Percentiles rank a stretch among this genome's conserved stretches.
These are phyloP conservation scores for Cyclocybe cylindracea DNA, from an alignment of 768 basidiomycete species.

Conservation along the genomic window DNA sequence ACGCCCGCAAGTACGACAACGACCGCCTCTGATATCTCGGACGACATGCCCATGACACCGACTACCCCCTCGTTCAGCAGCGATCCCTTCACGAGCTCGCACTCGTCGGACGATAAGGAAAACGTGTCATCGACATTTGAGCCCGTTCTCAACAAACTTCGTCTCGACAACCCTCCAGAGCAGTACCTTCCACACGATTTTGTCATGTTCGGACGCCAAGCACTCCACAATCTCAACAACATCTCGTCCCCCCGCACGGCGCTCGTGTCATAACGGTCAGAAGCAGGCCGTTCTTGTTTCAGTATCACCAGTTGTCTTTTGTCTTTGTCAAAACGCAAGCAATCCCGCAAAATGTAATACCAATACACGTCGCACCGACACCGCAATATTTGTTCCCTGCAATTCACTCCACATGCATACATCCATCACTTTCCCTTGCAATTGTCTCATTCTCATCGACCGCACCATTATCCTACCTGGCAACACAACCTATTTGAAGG, in stretches of 20 bases:
- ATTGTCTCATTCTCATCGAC: conserved; percentile 49
- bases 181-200: conserved; percentile 83
- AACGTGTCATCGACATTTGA: conserved; percentile 73
- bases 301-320: conserved; percentile 39
- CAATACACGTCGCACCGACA: conserved; percentile 67
- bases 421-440: conserved; percentile 71
- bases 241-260: conserved; percentile 61
- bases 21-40: conserved; percentile 72
- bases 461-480: conserved; percentile 48
- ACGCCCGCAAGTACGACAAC: conserved; percentile 80
- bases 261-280: conserved; percentile 56
- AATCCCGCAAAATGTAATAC: conserved; percentile 81
- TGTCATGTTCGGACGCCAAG: conserved; percentile 75
- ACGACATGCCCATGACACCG: conserved; percentile 84
- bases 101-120: conserved; percentile 78
- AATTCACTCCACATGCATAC: conserved; percentile 67
- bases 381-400: conserved; percentile 61
- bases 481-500: conserved; percentile 48
- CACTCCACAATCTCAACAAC: conserved; percentile 78
- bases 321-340: conserved; percentile 54
- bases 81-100: conserved; percentile 49
- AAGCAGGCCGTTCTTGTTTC: conserved; percentile 35
- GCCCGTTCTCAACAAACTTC: conserved; percentile 71
- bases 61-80: conserved; percentile 70
- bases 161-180: conserved; percentile 67